Evolutionary conservation across 148 eudicot species (phyloP).

Genomic region (Rheum nobile): DNA sequence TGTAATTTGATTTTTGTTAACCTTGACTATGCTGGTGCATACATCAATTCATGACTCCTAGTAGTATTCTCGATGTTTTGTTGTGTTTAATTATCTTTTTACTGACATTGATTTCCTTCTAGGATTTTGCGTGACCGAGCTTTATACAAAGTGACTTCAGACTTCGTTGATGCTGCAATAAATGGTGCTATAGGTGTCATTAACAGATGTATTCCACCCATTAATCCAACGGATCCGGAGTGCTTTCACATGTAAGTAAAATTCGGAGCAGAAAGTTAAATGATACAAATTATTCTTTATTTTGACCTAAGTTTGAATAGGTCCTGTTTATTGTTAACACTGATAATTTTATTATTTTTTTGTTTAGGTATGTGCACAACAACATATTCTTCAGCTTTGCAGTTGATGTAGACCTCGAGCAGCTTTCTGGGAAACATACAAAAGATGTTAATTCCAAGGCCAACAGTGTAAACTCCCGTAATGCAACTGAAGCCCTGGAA

Average conservation of each 20-base stretch:
- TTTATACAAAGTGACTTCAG: slow-evolving; percentile 90
- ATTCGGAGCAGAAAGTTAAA: neutral
- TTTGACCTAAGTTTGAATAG: neutral
- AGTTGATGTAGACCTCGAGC: slow-evolving; percentile 90
- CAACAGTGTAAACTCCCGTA: slow-evolving; percentile 17
- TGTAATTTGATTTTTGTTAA: slow-evolving; percentile 7
- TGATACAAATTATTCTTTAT: neutral
- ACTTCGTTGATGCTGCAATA: slow-evolving; percentile 97
- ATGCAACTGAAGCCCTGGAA: slow-evolving; percentile 19
- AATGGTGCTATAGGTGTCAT: slow-evolving; percentile 96
- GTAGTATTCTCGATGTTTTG: neutral
- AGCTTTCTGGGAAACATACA: slow-evolving; percentile 41
- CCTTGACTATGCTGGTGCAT: neutral
- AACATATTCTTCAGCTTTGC: slow-evolving; percentile 99
- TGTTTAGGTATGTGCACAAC: slow-evolving; percentile 95
- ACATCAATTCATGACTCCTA: neutral
- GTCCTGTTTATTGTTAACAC: neutral
- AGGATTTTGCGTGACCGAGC: slow-evolving; percentile 80
- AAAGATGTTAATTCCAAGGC: slow-evolving; percentile 26
- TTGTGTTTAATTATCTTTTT: neutral
- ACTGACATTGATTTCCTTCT: slow-evolving; percentile 8
- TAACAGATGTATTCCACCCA: slow-evolving; percentile 93
- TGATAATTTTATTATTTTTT: neutral
- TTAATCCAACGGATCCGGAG: slow-evolving; percentile 98
- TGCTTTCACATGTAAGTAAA: slow-evolving; percentile 95